phyloP scores from a whole-genome alignment of 768 basidiomycete species.

The Chiua virens region DNA sequence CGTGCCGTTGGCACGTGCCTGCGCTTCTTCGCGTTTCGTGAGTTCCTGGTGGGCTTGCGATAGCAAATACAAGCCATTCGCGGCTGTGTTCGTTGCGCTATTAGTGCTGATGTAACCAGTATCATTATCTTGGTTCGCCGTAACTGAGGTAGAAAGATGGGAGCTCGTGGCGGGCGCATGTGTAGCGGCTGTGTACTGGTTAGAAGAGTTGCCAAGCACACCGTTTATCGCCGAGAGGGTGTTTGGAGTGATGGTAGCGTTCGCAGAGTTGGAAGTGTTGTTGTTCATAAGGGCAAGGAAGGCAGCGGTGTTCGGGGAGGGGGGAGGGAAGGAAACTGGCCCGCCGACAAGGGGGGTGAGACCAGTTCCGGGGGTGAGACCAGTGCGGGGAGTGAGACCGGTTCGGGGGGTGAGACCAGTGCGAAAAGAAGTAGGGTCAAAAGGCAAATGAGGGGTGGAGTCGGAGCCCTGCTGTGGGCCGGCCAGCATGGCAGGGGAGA shows the following conservation, averaged over 20 bases:
- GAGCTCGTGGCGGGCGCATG: constrained; percentile 36
- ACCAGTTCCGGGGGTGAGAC: constrained; percentile 73
- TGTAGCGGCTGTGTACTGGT: constrained; percentile 27
- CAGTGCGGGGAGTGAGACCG: constrained; percentile 83
- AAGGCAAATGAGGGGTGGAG: constrained; percentile 41
- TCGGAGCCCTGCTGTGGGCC: constrained; percentile 65
- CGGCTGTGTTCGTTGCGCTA: constrained; percentile 67
- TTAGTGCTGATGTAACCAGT: constrained; percentile 43
- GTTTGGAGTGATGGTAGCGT: constrained; percentile 59
- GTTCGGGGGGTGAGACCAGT: constrained; percentile 87
- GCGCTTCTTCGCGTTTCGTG: constrained; percentile 89
- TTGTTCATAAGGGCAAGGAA: constrained; percentile 91
- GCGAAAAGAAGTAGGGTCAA: constrained; percentile 73
- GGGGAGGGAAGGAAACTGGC: constrained; percentile 75
- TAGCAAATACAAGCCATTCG: constrained; percentile 91
- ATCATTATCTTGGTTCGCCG: constrained; percentile 34
- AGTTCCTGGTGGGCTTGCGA: constrained; percentile 96
- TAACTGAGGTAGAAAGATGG: constrained; percentile 36
- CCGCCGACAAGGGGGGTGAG: constrained; percentile 80
- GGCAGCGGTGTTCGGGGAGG: constrained; percentile 86
- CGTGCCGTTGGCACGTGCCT: constrained; percentile 54
- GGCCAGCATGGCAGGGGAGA: constrained; percentile 94
- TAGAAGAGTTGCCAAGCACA: constrained; percentile 51
- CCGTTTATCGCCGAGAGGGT: constrained; percentile 66
- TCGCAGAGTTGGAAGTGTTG: constrained; percentile 32